These are phyloP conservation scores for Trypanosoma scelopori DNA, from an alignment of 208 protist species.

Conservation along the genomic window DNA sequence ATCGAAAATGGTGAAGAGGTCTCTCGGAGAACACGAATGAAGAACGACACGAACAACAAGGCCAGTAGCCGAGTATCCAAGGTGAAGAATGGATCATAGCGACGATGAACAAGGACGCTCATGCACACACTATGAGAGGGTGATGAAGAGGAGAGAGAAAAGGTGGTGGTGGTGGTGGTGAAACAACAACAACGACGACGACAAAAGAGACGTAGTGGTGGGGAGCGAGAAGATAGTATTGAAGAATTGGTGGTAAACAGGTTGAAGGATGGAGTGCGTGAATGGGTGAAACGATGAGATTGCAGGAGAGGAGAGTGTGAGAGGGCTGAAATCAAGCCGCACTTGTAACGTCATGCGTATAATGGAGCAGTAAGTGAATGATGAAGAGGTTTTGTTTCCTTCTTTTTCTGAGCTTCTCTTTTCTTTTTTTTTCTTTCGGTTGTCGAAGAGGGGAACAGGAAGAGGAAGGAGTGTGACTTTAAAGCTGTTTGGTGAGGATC, in stretches of 20 bases:
- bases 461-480: neutral
- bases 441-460: neutral
- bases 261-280: neutral
- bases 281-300: neutral
- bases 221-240: neutral
- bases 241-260: neutral
- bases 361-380: conserved; percentile 8
- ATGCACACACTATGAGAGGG: neutral
- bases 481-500: too few relatives aligned
- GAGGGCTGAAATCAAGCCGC: neutral
- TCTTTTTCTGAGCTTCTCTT: too few relatives aligned
- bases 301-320: neutral
- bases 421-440: conserved; percentile 5
- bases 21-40: conserved; percentile 11
- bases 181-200: neutral
- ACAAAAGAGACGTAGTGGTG: neutral
- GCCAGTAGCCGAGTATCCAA: neutral
- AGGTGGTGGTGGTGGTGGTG: conserved; percentile 5
- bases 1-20: conserved; percentile 49
- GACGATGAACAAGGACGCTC: neutral
- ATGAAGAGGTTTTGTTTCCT: neutral
- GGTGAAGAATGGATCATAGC: conserved; percentile 16
- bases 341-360: conserved; percentile 13
- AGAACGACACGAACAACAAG: conserved; percentile 9
- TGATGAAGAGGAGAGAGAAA: neutral